phyloP scores from a whole-genome alignment of 768 basidiomycete genomes.

The Dioszegia crocea region DNA sequence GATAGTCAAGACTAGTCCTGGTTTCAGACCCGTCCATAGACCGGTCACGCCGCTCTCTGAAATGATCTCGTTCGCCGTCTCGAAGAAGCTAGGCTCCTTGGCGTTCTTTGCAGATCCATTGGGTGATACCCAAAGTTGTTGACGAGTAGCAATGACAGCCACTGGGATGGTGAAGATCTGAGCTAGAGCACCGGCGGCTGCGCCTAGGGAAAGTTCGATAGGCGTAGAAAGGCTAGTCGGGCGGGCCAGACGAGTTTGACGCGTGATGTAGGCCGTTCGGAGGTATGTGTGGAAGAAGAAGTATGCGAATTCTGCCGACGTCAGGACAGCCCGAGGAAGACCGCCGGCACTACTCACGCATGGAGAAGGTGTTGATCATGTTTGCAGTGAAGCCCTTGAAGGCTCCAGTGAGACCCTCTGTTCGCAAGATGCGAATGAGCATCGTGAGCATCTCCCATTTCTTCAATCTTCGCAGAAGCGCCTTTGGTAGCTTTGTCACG shows the following conservation, averaged over 20 bases:
- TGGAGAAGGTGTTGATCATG: constrained; percentile 97
- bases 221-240: constrained; percentile 36
- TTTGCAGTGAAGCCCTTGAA: constrained; percentile 92
- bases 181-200: constrained; percentile 84
- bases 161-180: constrained; percentile 99
- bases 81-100: constrained; percentile 59
- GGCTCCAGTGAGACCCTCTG: constrained; percentile 75
- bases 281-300: constrained; percentile 98
- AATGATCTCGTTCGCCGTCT: constrained; percentile 78
- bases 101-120: not conserved
- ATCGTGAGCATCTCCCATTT: constrained; percentile 60
- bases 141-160: constrained; percentile 92
- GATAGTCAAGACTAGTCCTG: constrained; percentile 87
- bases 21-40: constrained; percentile 88
- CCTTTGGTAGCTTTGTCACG: not conserved
- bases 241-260: constrained; percentile 7
- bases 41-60: constrained; percentile 56
- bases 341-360: constrained; percentile 62
- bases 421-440: constrained; percentile 65
- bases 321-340: not conserved
- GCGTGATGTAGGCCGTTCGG: constrained; percentile 54
- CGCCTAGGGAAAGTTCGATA: constrained; percentile 76
- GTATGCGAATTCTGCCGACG: constrained; percentile 81
- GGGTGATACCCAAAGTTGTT: constrained; percentile 68
- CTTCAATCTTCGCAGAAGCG: constrained; percentile 19